Evolutionary conservation across 169 alveolate species (phyloP).

Genomic region (Eimeria necatrix): DNA sequence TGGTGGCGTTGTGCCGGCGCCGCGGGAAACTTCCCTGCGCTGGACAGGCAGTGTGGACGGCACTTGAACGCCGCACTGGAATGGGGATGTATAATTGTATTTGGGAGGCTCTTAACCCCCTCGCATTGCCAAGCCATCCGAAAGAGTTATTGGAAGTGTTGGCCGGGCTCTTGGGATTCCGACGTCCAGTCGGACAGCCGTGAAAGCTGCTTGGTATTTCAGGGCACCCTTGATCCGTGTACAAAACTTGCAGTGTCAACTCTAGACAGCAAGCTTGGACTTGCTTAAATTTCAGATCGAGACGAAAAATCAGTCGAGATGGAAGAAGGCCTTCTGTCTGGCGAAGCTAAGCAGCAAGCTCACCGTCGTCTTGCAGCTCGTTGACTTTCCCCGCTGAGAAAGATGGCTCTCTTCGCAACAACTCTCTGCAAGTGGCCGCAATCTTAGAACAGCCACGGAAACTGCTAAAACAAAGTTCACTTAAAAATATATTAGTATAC

Average conservation of each 20-base stretch:
- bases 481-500: conserved; percentile 13
- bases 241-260: too few relatives aligned
- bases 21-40: neutral
- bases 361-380: conserved; percentile 34
- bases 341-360: neutral
- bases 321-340: conserved; percentile 2
- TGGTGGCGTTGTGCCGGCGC: neutral
- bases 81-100: neutral
- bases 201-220: too few relatives aligned
- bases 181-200: too few relatives aligned
- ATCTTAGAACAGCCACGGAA: neutral
- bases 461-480: conserved; percentile 43
- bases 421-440: neutral
- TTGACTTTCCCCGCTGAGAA: neutral
- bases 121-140: conserved; percentile 70
- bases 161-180: too few relatives aligned
- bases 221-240: too few relatives aligned
- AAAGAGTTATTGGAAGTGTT: neutral
- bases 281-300: too few relatives aligned
- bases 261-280: too few relatives aligned
- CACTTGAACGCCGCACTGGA: neutral
- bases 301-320: neutral
- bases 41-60: neutral
- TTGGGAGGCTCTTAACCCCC: conserved; percentile 65
- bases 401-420: neutral